Conservation (phyloP, 2,329 filamentous ascomycete genomes). For the Penicillium corylophilum region DNA sequence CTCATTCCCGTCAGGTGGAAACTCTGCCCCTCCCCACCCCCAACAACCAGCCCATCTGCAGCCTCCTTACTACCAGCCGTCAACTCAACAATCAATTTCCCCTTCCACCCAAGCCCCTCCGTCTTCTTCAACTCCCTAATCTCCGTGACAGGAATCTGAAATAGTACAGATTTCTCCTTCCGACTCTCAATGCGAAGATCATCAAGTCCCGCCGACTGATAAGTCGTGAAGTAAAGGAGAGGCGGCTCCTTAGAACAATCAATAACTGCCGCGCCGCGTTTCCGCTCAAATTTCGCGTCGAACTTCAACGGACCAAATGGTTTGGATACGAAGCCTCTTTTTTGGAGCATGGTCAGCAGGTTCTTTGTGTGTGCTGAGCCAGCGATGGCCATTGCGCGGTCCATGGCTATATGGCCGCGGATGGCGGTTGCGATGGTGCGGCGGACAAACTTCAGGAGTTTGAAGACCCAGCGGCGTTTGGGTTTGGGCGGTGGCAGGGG, state of each 20-base stretch:
- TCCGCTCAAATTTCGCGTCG: conserved; percentile 66
- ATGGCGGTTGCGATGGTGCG: conserved; percentile 69
- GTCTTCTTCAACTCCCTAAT: conserved; percentile 75
- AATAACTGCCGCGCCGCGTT: conserved; percentile 71
- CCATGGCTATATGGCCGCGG: conserved; percentile 68
- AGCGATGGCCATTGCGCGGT: conserved; percentile 67
- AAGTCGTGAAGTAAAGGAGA: conserved; percentile 60
- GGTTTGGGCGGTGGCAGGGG: conserved; percentile 11
- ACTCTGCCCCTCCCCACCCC: conserved; percentile 47
- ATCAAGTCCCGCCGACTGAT: conserved; percentile 31
- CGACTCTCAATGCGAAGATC: conserved; percentile 50
- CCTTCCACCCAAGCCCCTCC: conserved; percentile 81
- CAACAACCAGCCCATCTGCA: conserved; percentile 70
- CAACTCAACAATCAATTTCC: conserved; percentile 79
- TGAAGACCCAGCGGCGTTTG: conserved; percentile 45
- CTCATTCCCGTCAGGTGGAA: conserved; percentile 27
- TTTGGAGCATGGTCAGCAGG: conserved; percentile 67
- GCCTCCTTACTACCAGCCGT: conserved; percentile 67
- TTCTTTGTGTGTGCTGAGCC: conserved; percentile 65
- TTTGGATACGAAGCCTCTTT: conserved; percentile 39
- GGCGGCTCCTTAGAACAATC: conserved; percentile 39
- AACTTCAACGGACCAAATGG: conserved; percentile 73
- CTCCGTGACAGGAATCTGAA: conserved; percentile 69
- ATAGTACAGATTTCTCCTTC: conserved; percentile 59
- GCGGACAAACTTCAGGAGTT: conserved; percentile 65